A percentile compares a stretch with the other conserved stretches of the same genome.
Conservation (phyloP, 352 stramenopile species). For the Phytophthora tentaculata region DNA sequence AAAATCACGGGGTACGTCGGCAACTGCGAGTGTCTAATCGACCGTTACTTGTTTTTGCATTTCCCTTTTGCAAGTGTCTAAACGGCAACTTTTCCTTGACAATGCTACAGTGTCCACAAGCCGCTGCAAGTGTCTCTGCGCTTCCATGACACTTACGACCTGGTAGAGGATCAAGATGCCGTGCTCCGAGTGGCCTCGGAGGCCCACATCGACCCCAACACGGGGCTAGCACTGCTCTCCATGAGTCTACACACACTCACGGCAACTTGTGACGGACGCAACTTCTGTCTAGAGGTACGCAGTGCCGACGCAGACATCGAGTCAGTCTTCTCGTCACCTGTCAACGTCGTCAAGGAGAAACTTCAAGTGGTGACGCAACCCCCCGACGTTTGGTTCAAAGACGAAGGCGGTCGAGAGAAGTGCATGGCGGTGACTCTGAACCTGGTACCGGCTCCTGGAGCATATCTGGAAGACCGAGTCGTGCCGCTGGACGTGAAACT, state of each 20-base stretch:
- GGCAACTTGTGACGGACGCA: slow-evolving; percentile 61
- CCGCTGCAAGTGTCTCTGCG: slow-evolving; percentile 63
- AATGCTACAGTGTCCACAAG: slow-evolving; percentile 38
- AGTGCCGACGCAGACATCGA: slow-evolving; percentile 58
- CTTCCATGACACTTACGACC: slow-evolving; percentile 81
- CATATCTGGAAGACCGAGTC: slow-evolving; percentile 76
- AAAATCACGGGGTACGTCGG: slow-evolving; percentile 63
- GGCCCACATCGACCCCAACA: slow-evolving; percentile 42
- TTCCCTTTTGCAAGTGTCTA: not conserved
- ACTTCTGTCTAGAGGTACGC: slow-evolving; percentile 75
- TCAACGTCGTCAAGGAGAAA: slow-evolving; percentile 82
- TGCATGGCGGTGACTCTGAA: slow-evolving; percentile 91
- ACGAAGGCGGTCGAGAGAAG: slow-evolving; percentile 96
- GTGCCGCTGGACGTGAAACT: slow-evolving; percentile 74
- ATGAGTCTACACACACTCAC: slow-evolving; percentile 60
- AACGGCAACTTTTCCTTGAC: slow-evolving; percentile 5
- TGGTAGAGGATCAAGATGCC: slow-evolving; percentile 66
- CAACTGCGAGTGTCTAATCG: slow-evolving; percentile 1
- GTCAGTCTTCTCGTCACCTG: slow-evolving; percentile 65
- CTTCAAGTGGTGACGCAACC: slow-evolving; percentile 79
- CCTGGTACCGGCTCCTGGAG: slow-evolving; percentile 75
- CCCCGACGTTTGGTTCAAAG: slow-evolving; percentile 96
- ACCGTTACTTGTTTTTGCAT: slow-evolving; percentile 11
- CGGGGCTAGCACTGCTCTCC: slow-evolving; percentile 51
- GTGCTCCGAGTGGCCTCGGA: slow-evolving; percentile 34